Base-by-base conservation (phyloP, 164 flowering plant species). In the Chimonanthus salicifolius region DNA sequence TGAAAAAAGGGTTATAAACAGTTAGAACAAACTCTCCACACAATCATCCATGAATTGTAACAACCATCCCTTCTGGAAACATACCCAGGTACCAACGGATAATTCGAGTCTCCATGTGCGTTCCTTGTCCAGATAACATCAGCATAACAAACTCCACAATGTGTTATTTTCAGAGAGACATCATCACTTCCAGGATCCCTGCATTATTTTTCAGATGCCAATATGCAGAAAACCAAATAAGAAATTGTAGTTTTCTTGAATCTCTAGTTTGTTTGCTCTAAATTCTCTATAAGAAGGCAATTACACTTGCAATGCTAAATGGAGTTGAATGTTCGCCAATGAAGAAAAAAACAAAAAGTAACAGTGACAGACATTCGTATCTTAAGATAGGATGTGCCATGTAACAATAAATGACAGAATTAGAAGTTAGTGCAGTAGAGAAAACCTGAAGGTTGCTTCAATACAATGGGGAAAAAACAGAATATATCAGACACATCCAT, bases 21-120 rank as follows among this genome's bases (percentile, higher is more conserved):
- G 49, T 7, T 48, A 71, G 3, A 68, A 69, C 48, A 46, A 64
- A 70, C 8, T 64, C 48, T 6, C 3, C 4, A 51, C 9, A 46
- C 48, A 5, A 48, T 33, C 6, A 6, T 60, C 66, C 13, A 2
- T n/a, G 50, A n/a, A 9, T 33, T n/a, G 48, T 45, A 9, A 58
- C 16, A 54, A 54, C 16, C 16, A 33, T 13, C 43, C 33, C 18
- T 49, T 58, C 6, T 20, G 49, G 50, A 46, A 49, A 58, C 82
- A 70, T 87, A 89, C 97, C 97, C 97, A 46, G 97, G 97, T 20
- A 91, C 94, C 68, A 89, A 9, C n/a, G 94, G 97, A 72, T 91
- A 89, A 64, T 74, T 81, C 0, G 92, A 74, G 70, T 88, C 86
- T 64, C 84, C 82, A 20, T 21, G 47, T 60, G 43, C 62, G 65